These are phyloP conservation scores for Prinsepia uniflora DNA, from an alignment of 306 rosid genomes.

Conservation along the genomic window DNA sequence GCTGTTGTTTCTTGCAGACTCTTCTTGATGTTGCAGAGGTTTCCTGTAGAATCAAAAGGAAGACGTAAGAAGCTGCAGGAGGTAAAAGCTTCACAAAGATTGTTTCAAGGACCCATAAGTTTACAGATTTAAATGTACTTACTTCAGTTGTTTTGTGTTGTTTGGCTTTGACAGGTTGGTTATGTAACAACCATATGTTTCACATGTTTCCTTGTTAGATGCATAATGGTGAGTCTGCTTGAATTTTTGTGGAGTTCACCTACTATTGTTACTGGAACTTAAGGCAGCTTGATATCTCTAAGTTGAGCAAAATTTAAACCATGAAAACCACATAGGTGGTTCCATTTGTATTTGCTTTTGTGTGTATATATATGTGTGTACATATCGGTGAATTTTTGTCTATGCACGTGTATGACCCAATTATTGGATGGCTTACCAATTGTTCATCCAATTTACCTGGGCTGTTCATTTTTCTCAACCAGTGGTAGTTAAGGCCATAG, in stretches of 20 bases:
- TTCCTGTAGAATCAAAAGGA: constrained; percentile 97
- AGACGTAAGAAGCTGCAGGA: constrained; percentile 99
- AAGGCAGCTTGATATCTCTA: constrained; percentile 12
- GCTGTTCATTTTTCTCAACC: not conserved
- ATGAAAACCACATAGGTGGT: not conserved
- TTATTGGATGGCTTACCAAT: not conserved
- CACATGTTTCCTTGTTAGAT: constrained; percentile 88
- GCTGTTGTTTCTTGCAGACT: constrained; percentile 52
- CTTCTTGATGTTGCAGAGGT: constrained; percentile 96
- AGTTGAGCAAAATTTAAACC: constrained; percentile 10
- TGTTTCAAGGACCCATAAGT: not conserved
- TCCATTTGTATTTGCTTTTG: no score
- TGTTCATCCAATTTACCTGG: constrained; percentile 1
- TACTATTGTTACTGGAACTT: not conserved
- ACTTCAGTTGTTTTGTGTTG: constrained; percentile 6
- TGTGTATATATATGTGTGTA: not conserved
- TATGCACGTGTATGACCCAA: no score
- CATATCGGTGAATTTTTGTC: no score
- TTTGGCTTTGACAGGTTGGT: constrained; percentile 71
- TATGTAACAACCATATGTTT: constrained; percentile 97
- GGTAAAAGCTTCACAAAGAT: constrained; percentile 37
- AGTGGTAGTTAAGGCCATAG: not conserved
- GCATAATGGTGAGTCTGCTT: constrained; percentile 75
- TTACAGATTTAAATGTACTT: not conserved
- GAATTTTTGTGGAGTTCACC: not conserved